phyloP scores from a whole-genome alignment of 306 rosid genomes.

The Lablab purpureus region DNA sequence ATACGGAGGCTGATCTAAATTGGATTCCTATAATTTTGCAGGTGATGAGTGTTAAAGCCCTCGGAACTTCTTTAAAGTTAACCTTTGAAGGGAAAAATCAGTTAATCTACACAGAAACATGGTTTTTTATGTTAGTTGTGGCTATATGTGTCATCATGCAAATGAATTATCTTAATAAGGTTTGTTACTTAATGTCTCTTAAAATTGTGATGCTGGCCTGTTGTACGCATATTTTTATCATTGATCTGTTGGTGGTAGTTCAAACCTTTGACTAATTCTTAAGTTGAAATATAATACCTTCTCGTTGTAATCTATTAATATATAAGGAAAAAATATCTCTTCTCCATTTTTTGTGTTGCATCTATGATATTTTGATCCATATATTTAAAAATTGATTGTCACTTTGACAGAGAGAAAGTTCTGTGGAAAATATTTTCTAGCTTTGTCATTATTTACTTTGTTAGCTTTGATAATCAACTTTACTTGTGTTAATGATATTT shows the following conservation, averaged over 20 bases:
- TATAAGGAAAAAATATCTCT: background rate
- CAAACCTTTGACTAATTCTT: background rate
- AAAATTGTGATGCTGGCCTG: slow-evolving; percentile 14
- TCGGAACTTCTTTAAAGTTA: slow-evolving; percentile 86
- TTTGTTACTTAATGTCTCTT: slow-evolving; percentile 46
- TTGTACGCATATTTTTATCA: background rate
- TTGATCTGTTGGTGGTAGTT: background rate
- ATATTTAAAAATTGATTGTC: background rate
- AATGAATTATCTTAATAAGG: slow-evolving; percentile 93
- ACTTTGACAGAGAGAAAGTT: too few species aligned
- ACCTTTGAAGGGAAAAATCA: slow-evolving; percentile 92
- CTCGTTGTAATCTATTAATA: background rate
- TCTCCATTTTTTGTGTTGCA: background rate
- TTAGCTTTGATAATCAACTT: too few species aligned
- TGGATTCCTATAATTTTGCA: slow-evolving; percentile 47
- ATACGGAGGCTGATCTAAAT: slow-evolving; percentile 12
- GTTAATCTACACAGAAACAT: slow-evolving; percentile 71
- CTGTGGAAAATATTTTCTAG: too few species aligned
- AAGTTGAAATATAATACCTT: slow-evolving; percentile 19
- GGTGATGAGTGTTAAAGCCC: slow-evolving; percentile 98
- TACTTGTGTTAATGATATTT: too few species aligned
- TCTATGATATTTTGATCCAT: slow-evolving; percentile 8
- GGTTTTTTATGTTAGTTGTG: slow-evolving; percentile 87
- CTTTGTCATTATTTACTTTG: too few species aligned
- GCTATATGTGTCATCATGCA: slow-evolving; percentile 73